Percentiles rank a stretch among this genome's conserved stretches.
phyloP scores from a whole-genome alignment of 257 asterid species.

The Coffea eugenioides region DNA sequence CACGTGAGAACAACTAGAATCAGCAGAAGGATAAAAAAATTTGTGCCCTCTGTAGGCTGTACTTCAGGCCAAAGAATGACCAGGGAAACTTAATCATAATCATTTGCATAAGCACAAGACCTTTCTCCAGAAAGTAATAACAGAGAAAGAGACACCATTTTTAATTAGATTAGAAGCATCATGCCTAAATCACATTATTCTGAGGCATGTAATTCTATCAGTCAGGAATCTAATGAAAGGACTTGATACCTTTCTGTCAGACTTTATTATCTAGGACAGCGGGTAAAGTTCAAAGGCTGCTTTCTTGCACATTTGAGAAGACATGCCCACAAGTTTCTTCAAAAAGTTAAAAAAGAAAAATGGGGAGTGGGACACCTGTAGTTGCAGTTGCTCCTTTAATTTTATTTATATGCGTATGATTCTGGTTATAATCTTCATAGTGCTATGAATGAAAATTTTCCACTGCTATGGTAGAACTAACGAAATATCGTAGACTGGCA shows the following conservation, averaged over 20 bases:
- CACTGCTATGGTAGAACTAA: not conserved
- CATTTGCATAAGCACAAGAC: not conserved
- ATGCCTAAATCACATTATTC: not conserved
- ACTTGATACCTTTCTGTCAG: not conserved
- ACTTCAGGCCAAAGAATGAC: not conserved
- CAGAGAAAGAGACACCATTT: not conserved
- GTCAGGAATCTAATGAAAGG: not conserved
- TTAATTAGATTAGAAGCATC: too few relatives aligned
- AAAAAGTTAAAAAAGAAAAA: not conserved
- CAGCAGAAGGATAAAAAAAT: not conserved
- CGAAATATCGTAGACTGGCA: not conserved
- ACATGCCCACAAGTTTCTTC: not conserved
- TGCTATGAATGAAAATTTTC: not conserved
- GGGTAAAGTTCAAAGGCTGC: not conserved
- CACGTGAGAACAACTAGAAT: not conserved
- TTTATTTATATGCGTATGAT: not conserved
- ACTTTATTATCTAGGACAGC: not conserved
- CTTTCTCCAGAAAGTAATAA: not conserved
- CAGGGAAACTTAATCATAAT: not conserved
- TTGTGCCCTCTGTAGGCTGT: not conserved
- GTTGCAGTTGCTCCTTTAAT: not conserved
- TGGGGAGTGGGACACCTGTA: not conserved
- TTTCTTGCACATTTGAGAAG: not conserved
- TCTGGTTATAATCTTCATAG: not conserved
- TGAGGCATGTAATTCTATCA: not conserved